These are phyloP conservation scores for Dovyalis caffra DNA, from an alignment of 345 rosid species.

Conservation along the genomic window DNA sequence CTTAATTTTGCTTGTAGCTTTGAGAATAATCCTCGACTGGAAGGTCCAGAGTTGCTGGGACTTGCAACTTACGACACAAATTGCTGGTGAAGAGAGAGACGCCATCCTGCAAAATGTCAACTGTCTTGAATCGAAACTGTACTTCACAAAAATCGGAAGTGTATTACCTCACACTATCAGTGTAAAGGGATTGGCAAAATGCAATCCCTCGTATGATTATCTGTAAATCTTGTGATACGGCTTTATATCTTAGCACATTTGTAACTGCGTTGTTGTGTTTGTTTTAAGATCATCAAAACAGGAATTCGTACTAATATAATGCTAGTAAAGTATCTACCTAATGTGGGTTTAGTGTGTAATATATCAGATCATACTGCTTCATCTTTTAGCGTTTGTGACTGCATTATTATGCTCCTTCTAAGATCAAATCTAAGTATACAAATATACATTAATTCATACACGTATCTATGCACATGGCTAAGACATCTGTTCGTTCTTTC, in stretches of 20 bases:
- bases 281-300: constrained; percentile 21
- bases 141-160: constrained; percentile 8
- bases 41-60: constrained; percentile 91
- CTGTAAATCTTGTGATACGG: constrained; percentile 30
- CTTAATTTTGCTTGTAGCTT: constrained; percentile 46
- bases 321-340: constrained; percentile 3
- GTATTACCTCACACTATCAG: constrained; percentile 25
- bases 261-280: constrained; percentile 17
- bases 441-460: too few species aligned
- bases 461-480: too few species aligned
- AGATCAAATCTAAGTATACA: not conserved
- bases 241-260: constrained; percentile 6
- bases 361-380: not conserved
- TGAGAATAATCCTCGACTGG: constrained; percentile 83
- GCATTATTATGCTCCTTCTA: not conserved
- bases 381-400: constrained; percentile 9
- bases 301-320: constrained; percentile 21
- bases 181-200: constrained; percentile 25
- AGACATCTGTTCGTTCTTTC: too few species aligned
- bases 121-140: constrained; percentile 13
- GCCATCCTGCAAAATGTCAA: not conserved
- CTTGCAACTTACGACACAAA: constrained; percentile 87
- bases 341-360: too few species aligned
- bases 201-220: constrained; percentile 21
- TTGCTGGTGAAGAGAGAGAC: constrained; percentile 48